phyloP scores from a whole-genome alignment of 140 eudicot genomes.

The Bidens hawaiensis region DNA sequence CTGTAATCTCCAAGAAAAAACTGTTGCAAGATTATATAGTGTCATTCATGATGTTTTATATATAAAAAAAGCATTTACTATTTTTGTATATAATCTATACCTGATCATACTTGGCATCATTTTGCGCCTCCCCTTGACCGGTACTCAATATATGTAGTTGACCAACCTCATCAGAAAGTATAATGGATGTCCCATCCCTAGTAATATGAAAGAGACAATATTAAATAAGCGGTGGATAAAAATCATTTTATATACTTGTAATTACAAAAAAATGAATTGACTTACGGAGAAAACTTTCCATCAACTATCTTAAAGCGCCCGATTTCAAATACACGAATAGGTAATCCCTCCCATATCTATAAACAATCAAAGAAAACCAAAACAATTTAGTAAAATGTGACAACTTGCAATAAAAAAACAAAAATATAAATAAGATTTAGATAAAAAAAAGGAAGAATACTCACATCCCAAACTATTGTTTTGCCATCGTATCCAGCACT shows the following conservation, averaged over 20 bases:
- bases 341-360: constrained; percentile 98
- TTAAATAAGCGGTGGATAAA: neutral
- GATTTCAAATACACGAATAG: constrained; percentile 76
- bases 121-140: constrained; percentile 94
- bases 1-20: constrained; percentile 98
- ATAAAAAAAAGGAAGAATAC: constrained; percentile 29
- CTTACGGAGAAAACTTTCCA: constrained; percentile 99
- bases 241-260: neutral
- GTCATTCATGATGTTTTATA: constrained; percentile 16
- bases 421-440: constrained; percentile 2
- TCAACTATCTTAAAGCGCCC: constrained; percentile 95
- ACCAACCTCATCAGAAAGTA: constrained; percentile 98
- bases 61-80: neutral
- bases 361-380: constrained; percentile 4
- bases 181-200: constrained; percentile 95
- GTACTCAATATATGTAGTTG: constrained; percentile 83
- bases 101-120: constrained; percentile 97
- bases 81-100: constrained; percentile 28
- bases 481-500: constrained; percentile 99
- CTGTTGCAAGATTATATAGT: constrained; percentile 47
- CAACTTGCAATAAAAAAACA: constrained; percentile 1
- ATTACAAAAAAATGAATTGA: constrained; percentile 5
- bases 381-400: constrained; percentile 3
- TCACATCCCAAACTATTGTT: constrained; percentile 95
- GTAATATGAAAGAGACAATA: constrained; percentile 1